phyloP scores from a whole-genome alignment of 371 early-diverging fungal genomes.

The Haplosporangium sp. region DNA sequence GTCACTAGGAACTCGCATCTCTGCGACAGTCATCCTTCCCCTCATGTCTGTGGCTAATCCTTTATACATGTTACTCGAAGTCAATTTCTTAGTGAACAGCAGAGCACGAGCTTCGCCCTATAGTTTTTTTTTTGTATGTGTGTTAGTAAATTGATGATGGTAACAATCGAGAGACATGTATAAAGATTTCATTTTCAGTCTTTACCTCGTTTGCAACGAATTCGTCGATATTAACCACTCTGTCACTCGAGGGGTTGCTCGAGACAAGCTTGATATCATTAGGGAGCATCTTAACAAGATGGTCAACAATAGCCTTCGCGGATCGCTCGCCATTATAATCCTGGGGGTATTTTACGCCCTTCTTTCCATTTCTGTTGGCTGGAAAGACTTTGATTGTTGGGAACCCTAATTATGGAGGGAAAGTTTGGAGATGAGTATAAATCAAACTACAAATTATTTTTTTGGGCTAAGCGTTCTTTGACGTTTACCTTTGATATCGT shows the following conservation, averaged over 20 bases:
- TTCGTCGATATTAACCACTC: slow-evolving; percentile 65
- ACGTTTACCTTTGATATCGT: slow-evolving; percentile 74
- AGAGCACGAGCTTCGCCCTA: slow-evolving; percentile 73
- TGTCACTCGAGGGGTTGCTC: slow-evolving; percentile 64
- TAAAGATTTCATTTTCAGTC: slow-evolving; percentile 1
- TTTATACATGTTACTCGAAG: slow-evolving; percentile 85
- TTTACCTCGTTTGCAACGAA: slow-evolving; percentile 65
- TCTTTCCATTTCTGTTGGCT: slow-evolving; percentile 57
- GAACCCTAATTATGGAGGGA: slow-evolving; percentile 70
- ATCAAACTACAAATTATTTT: neutral
- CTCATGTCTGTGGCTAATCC: slow-evolving; percentile 84
- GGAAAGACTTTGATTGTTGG: slow-evolving; percentile 94
- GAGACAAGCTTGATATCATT: slow-evolving; percentile 66
- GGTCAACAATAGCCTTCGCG: slow-evolving; percentile 80
- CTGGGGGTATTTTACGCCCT: slow-evolving; percentile 67
- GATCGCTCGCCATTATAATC: slow-evolving; percentile 91
- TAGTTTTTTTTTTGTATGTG: neutral
- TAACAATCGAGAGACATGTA: neutral
- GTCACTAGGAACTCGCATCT: slow-evolving; percentile 71
- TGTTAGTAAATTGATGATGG: neutral
- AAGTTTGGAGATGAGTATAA: neutral
- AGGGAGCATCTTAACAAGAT: slow-evolving; percentile 71
- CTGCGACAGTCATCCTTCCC: slow-evolving; percentile 77
- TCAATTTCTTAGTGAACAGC: slow-evolving; percentile 80
- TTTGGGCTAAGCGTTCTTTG: neutral